Evolutionary conservation across 2,329 filamentous ascomycete species (phyloP), one percentile per base, ranked within the genome.

Genomic region (Microdochium nivale): DNA sequence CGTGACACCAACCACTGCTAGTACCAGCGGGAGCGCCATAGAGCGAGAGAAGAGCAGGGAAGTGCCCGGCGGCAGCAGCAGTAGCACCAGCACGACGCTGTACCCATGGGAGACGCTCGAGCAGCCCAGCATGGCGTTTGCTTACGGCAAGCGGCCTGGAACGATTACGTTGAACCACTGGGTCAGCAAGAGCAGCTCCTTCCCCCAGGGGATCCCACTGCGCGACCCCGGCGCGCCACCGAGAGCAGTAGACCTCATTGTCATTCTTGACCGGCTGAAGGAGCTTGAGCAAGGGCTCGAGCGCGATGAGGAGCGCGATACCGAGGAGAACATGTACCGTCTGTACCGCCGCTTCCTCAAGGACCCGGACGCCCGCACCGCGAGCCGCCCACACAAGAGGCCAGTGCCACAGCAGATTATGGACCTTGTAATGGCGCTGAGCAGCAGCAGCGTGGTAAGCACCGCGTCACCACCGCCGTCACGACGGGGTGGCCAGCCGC

Each of bases 81-180:
- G 60, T 61, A 3, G 27, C 27, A 58, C 59, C 3, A n/a, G n/a
- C n/a, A 58, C 58, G 16, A 70, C 78, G 46, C 62, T 64, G 2
- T 64, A 72, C 53, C 84, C 83, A 2, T 89, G 83, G 86, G 79
- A 86, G 55, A 84, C 86, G 1, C 71, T 90, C 25, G 87, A 90
- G 62, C 85, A 89, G 60, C 87, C 87, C 3, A 88, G 84, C 62
- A 82, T 83, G 65, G 76, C 81, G 1, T 87, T 86, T 62, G 79
- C 77, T 56, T 86, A 81, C 64, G 87, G 87, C 13, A 71, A 72
- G 49, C 74, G 79, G 23, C 81, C 85, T 0, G 87, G 87, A 5
- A 90, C 86, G 1, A 79, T 87, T 49, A 88, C 86, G 0, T 69
- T 90, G 49, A 88, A 87, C 58, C 79, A 83, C 55, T 89, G 84